Evolutionary conservation across 1,284 basidiomycete genomes (phyloP), one percentile per base, ranked within the genome.

Genomic region (Agaricales sp.): DNA sequence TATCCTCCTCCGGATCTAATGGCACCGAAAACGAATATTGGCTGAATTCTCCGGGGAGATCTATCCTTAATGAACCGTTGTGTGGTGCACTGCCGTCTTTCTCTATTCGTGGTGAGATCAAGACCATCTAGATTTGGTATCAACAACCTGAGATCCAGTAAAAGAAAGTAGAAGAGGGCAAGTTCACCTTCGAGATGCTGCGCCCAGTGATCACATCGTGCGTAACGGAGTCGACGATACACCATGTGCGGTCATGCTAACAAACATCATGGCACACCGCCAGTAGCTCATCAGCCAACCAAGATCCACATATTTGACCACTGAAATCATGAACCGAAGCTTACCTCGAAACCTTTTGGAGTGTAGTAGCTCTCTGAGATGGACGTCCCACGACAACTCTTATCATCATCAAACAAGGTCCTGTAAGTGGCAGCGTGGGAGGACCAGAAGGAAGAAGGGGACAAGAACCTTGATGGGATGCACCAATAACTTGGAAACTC

Each of bases 211-310:
- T 66, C 18, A 83, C 69, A 3, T 61, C 60, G 46, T 75, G 66
- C 2, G 69, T 75, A 3, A 65, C 61, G 4, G 70, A 71, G 55
- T 82, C 80, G 39, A 85, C 70, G 54, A 87, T 71, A 51, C 75
- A 79, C 75, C 82, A 86, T 61, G 68, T 71, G 53, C 85, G 71
- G 58, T 88, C 85, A 57, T 81, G 68, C 83, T 87, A 49, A n/a
- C 25, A 14, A 43, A 21, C n/a, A n/a, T n/a, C n/a, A n/a, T n/a
- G n/a, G n/a, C n/a, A n/a, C n/a, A n/a, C n/a, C n/a, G n/a, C n/a
- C n/a, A n/a, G n/a, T n/a, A n/a, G n/a, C n/a, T n/a, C n/a, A n/a
- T n/a, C n/a, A n/a, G n/a, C n/a, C n/a, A n/a, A n/a, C n/a, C n/a
- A n/a, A n/a, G n/a, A n/a, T n/a, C n/a, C n/a, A n/a, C n/a, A n/a